These are phyloP conservation scores for Cronartium quercuum DNA, from an alignment of 1,284 basidiomycete genomes.

Conservation along the genomic window DNA sequence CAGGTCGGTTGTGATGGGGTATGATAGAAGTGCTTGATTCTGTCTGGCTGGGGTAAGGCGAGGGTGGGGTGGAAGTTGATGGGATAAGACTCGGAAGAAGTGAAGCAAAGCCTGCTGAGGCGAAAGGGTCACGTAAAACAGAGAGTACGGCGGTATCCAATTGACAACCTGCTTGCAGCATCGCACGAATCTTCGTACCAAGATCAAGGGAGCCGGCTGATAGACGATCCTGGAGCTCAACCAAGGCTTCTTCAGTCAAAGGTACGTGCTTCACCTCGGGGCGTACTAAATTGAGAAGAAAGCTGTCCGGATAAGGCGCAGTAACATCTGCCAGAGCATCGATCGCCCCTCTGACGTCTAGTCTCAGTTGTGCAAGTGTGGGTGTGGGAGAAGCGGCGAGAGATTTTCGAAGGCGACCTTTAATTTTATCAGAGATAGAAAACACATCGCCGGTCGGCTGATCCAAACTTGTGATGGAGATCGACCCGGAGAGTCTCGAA, in stretches of 20 bases:
- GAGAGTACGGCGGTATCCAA: conserved; percentile 25
- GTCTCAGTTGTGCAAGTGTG: background rate
- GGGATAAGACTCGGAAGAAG: conserved; percentile 45
- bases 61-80: conserved; percentile 19
- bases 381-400: conserved; percentile 3
- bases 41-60: conserved; percentile 35
- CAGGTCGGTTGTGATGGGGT: background rate
- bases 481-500: background rate
- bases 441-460: conserved; percentile 3
- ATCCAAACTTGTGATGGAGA: background rate
- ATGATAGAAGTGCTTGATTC: conserved; percentile 15
- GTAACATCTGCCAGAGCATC: conserved; percentile 5
- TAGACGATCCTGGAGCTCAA: conserved; percentile 14
- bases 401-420: conserved; percentile 3
- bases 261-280: background rate
- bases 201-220: conserved; percentile 10
- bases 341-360: conserved; percentile 12
- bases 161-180: conserved; percentile 32
- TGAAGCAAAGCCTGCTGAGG: conserved; percentile 56
- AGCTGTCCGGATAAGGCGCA: conserved; percentile 9
- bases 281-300: background rate
- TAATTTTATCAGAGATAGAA: conserved; percentile 17
- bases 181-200: conserved; percentile 21
- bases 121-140: background rate
- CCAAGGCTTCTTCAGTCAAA: background rate